These are phyloP conservation scores for Coffea humblotiana DNA, from an alignment of 305 asterid species.

Conservation along the genomic window DNA sequence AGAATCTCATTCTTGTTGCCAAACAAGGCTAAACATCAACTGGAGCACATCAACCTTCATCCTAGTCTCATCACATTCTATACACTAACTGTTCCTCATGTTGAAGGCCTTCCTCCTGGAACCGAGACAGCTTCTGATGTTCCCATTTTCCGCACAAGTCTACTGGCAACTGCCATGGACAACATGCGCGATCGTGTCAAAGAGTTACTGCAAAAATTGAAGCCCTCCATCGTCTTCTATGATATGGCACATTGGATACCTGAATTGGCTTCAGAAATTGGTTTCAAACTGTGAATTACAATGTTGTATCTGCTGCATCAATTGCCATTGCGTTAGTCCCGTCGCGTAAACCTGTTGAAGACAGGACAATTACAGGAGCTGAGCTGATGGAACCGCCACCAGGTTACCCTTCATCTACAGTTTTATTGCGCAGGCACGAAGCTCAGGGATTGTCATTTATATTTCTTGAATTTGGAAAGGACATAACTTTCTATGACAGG, in stretches of 20 bases:
- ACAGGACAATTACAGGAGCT: not conserved
- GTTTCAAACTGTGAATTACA: not conserved
- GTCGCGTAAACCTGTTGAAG: not conserved
- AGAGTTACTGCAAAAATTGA: constrained; percentile 25
- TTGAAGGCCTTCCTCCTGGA: constrained; percentile 64
- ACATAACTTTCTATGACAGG: constrained; percentile 36
- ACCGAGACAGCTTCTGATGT: constrained; percentile 79
- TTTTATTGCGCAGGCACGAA: constrained; percentile 45
- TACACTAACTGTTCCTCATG: constrained; percentile 48
- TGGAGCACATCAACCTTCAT: constrained; percentile 37
- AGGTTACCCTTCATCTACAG: constrained; percentile 56
- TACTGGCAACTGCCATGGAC: constrained; percentile 70
- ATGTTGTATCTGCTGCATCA: constrained; percentile 4
- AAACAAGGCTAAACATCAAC: constrained; percentile 39
- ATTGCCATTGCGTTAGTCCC: constrained; percentile 7
- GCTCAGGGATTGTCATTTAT: constrained; percentile 40
- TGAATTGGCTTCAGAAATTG: constrained; percentile 30
- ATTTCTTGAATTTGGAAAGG: constrained; percentile 41
- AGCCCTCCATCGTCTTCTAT: constrained; percentile 60
- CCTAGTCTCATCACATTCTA: constrained; percentile 50
- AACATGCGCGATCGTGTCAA: constrained; percentile 40
- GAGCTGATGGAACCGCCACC: constrained; percentile 41
- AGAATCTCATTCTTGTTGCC: constrained; percentile 58
- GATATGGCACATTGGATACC: constrained; percentile 87
- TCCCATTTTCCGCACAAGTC: constrained; percentile 43